Conservation (phyloP, 352 stramenopile species). For the Phytophthora gonapodyides region DNA sequence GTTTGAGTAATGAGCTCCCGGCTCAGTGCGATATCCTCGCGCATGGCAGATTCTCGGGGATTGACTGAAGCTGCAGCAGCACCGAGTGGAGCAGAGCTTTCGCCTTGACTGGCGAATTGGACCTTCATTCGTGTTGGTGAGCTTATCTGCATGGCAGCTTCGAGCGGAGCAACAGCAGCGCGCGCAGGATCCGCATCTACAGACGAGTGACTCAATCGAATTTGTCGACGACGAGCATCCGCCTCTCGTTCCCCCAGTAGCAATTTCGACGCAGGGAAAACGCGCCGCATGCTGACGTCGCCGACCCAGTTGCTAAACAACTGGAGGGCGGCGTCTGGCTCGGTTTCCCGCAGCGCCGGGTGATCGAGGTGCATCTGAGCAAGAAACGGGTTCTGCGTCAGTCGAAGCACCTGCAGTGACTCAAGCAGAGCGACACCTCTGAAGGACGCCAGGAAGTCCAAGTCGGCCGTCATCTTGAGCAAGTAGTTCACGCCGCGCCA, state of each 20-base stretch:
- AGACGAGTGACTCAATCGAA: slow-evolving; percentile 8
- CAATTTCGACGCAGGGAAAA: slow-evolving; percentile 57
- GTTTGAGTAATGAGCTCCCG: slow-evolving; percentile 69
- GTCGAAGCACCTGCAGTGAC: slow-evolving; percentile 47
- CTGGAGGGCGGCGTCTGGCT: slow-evolving; percentile 19
- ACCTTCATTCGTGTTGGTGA: slow-evolving; percentile 3
- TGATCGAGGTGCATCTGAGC: slow-evolving; percentile 64
- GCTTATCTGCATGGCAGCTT: background rate
- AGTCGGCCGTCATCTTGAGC: slow-evolving; percentile 74
- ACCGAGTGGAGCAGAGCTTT: background rate
- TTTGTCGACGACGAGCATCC: slow-evolving; percentile 18
- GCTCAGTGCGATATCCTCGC: slow-evolving; percentile 52
- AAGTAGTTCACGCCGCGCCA: slow-evolving; percentile 83
- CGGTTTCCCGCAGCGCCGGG: slow-evolving; percentile 41
- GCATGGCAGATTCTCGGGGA: slow-evolving; percentile 36
- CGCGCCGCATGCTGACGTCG: slow-evolving; percentile 56
- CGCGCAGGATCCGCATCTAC: background rate
- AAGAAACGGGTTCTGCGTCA: slow-evolving; percentile 75
- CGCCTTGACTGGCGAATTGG: background rate
- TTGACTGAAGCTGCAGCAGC: background rate
- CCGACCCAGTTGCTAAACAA: slow-evolving; percentile 50
- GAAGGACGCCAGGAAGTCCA: slow-evolving; percentile 56
- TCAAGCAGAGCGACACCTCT: slow-evolving; percentile 35
- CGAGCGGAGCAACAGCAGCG: slow-evolving; percentile 9
- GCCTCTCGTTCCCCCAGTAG: slow-evolving; percentile 49